These are phyloP conservation scores for Lecanicillium sp. DNA, from an alignment of 2,329 filamentous ascomycete genomes.

Conservation along the genomic window DNA sequence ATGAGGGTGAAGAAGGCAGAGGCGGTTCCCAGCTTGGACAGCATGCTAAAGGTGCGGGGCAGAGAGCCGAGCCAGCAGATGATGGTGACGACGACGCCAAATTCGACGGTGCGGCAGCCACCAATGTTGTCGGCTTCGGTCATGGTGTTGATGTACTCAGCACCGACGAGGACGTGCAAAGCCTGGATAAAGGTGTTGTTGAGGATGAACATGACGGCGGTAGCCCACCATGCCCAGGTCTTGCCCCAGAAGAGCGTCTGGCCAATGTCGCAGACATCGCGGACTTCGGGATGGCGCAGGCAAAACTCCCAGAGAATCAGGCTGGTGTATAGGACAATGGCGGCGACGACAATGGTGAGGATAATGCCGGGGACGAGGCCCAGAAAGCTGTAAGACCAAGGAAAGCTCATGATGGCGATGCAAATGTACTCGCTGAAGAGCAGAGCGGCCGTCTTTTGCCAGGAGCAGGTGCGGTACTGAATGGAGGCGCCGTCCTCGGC, in stretches of 20 bases:
- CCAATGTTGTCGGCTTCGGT: conserved; percentile 57
- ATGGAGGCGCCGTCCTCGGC: conserved; percentile 72
- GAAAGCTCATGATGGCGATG: conserved; percentile 88
- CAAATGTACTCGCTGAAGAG: conserved; percentile 96
- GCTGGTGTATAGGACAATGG: conserved; percentile 71
- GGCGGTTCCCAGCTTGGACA: conserved; percentile 70
- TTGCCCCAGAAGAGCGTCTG: conserved; percentile 89
- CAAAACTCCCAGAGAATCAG: conserved; percentile 71
- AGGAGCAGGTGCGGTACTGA: conserved; percentile 87
- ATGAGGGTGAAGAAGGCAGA: conserved; percentile 87
- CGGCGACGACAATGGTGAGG: conserved; percentile 70
- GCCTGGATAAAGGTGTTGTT: conserved; percentile 91
- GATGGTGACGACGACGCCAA: conserved; percentile 65
- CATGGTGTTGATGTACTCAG: conserved; percentile 88
- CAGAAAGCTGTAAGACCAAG: conserved; percentile 82
- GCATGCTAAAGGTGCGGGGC: conserved; percentile 74
- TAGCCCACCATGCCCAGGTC: conserved; percentile 51
- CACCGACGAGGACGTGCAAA: conserved; percentile 74
- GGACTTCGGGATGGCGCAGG: conserved; percentile 79
- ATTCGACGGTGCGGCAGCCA: conserved; percentile 67
- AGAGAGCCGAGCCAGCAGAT: conserved; percentile 74
- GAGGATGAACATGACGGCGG: conserved; percentile 80
- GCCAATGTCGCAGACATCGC: conserved; percentile 92
- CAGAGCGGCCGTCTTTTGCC: conserved; percentile 87
- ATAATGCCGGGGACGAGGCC: conserved; percentile 81